Conservation (phyloP, 148 eudicot genomes). For the Heliamphora exappendiculata region DNA sequence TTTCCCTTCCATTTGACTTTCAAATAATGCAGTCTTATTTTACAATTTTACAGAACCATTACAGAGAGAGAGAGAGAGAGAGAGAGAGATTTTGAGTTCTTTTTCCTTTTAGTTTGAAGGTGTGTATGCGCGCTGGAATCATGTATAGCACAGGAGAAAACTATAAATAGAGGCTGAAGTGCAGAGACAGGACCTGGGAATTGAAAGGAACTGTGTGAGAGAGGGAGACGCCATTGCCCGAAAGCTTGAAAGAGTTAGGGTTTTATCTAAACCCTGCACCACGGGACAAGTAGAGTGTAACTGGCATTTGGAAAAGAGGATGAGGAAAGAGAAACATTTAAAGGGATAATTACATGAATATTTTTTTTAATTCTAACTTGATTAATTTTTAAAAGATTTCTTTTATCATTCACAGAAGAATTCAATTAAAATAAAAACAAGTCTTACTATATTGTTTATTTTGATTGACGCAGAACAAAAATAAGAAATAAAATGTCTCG, state of each 20-base stretch:
- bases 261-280: constrained; percentile 13
- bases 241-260: constrained; percentile 6
- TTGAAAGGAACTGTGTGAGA: constrained; percentile 29
- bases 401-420: too few species aligned
- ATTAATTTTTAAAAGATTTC: too few species aligned
- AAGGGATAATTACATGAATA: too few species aligned
- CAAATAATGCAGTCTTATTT: background rate
- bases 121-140: background rate
- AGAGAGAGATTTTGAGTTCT: background rate
- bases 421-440: too few species aligned
- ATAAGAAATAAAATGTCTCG: too few species aligned
- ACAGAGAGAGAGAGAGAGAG: background rate
- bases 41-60: background rate
- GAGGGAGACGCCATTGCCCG: constrained; percentile 40
- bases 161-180: background rate
- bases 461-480: too few species aligned
- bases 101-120: background rate
- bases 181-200: constrained; percentile 28
- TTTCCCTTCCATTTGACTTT: background rate
- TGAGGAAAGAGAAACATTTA: constrained; percentile 19
- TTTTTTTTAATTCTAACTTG: too few species aligned
- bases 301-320: too few species aligned
- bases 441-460: too few species aligned
- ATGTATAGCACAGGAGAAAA: background rate
- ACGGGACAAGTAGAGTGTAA: too few species aligned